Evolutionary conservation across 495 filamentous ascomycete genomes (phyloP).

Genomic region (Hypoxylon subgilvum): DNA sequence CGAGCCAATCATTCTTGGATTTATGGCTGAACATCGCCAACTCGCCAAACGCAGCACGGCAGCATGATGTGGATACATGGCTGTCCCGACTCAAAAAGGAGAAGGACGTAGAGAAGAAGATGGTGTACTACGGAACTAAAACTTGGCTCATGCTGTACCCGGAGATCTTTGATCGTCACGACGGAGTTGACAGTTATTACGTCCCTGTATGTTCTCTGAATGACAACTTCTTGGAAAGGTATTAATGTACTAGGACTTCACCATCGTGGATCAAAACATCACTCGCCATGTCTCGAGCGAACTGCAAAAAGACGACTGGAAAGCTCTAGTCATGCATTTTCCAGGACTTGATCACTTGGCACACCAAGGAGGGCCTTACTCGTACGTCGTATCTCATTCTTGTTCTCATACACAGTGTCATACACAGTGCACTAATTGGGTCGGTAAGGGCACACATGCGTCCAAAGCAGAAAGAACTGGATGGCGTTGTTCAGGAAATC

Average conservation of each 20-base stretch:
- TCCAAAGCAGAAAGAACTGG: conserved; percentile 6
- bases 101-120: not conserved
- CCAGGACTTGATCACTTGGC: not conserved
- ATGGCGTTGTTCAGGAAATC: conserved; percentile 2
- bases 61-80: not conserved
- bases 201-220: not conserved
- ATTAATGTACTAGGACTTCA: not conserved
- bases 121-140: not conserved
- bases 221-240: too few relatives aligned
- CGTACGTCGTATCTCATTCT: too few relatives aligned
- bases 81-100: not conserved
- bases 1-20: conserved; percentile 8
- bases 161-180: conserved; percentile 1
- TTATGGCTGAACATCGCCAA: conserved; percentile 1
- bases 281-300: not conserved
- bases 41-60: not conserved
- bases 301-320: conserved; percentile 2
- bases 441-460: not conserved
- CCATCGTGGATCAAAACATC: not conserved
- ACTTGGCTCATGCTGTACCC: not conserved
- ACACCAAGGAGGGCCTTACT: not conserved
- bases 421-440: not conserved
- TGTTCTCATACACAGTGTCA: too few relatives aligned
- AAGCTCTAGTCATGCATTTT: not conserved
- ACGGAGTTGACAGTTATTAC: not conserved